A percentile compares a stretch with the other conserved stretches of the same genome.
Evolutionary conservation across 805 yeast species (phyloP).

Genomic region (Starmerella vaccinii): DNA sequence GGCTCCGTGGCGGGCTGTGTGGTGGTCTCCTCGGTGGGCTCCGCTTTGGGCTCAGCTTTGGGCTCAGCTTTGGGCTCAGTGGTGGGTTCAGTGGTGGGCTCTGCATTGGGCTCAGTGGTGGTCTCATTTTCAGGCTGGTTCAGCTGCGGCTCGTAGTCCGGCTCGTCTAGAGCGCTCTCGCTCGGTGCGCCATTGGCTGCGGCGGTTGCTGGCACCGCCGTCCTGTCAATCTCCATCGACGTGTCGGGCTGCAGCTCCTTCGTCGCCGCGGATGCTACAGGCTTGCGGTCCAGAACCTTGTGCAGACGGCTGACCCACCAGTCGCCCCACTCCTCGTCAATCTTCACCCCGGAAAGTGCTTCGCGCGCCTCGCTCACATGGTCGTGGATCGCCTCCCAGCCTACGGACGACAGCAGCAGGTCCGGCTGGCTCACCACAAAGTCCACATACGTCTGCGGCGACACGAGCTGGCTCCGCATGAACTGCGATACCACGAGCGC

Average conservation of each 20-base stretch:
- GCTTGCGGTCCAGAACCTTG: slow-evolving; percentile 16
- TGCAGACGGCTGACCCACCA: slow-evolving; percentile 24
- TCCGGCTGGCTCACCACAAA: slow-evolving; percentile 34
- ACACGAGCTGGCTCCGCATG: slow-evolving; percentile 38
- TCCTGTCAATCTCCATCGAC: neutral
- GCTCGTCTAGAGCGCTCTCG: neutral
- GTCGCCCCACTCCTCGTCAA: slow-evolving; percentile 20
- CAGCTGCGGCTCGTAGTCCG: neutral
- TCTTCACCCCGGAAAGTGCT: slow-evolving; percentile 2
- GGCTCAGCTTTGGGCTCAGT: neutral
- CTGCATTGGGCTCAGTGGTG: neutral
- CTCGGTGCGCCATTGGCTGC: neutral
- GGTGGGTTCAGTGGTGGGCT: neutral
- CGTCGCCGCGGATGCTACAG: too few species aligned
- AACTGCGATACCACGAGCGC: slow-evolving; percentile 47
- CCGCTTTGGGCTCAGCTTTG: neutral
- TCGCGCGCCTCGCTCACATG: slow-evolving; percentile 14
- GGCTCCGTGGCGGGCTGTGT: too few species aligned
- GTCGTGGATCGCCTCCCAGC: slow-evolving; percentile 26
- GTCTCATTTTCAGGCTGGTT: too few species aligned
- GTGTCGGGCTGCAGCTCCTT: neutral
- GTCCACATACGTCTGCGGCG: slow-evolving; percentile 36
- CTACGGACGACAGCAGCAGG: slow-evolving; percentile 23
- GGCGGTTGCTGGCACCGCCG: neutral
- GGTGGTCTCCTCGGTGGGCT: neutral